Percentiles rank a stretch among this genome's conserved stretches.
Conservation (phyloP, 345 rosid genomes). For the Conringia planisiliqua region DNA sequence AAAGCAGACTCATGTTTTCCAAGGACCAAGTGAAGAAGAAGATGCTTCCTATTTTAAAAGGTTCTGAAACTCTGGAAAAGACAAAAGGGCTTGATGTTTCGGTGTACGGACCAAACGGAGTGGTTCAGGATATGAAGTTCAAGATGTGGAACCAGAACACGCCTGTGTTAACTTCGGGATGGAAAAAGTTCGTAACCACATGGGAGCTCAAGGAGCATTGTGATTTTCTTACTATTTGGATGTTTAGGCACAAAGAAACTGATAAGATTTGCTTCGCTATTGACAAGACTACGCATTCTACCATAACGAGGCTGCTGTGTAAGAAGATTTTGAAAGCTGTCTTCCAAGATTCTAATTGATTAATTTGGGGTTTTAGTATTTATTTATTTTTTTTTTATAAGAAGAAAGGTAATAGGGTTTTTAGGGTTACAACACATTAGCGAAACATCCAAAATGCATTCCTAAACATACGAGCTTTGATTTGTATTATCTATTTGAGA, state of each 20-base stretch:
- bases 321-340: too few species aligned
- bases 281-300: too few species aligned
- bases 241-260: background rate
- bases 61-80: background rate
- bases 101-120: background rate
- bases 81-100: background rate
- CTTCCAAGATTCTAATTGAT: too few species aligned
- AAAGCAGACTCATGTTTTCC: background rate
- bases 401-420: too few species aligned
- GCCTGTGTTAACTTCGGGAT: background rate
- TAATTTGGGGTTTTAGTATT: too few species aligned
- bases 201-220: background rate
- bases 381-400: too few species aligned
- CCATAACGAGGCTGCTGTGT: too few species aligned
- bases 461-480: too few species aligned
- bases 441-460: too few species aligned
- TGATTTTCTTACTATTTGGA: conserved; percentile 14
- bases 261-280: conserved; percentile 10
- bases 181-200: background rate
- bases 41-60: background rate
- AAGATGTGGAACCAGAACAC: background rate
- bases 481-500: too few species aligned
- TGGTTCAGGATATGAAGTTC: background rate
- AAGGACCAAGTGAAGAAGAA: background rate
- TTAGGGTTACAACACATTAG: too few species aligned